Percentiles rank a stretch among this genome's conserved stretches.
phyloP scores from a whole-genome alignment of 1,284 basidiomycete genomes.

The Apiotrichum gamsii region DNA sequence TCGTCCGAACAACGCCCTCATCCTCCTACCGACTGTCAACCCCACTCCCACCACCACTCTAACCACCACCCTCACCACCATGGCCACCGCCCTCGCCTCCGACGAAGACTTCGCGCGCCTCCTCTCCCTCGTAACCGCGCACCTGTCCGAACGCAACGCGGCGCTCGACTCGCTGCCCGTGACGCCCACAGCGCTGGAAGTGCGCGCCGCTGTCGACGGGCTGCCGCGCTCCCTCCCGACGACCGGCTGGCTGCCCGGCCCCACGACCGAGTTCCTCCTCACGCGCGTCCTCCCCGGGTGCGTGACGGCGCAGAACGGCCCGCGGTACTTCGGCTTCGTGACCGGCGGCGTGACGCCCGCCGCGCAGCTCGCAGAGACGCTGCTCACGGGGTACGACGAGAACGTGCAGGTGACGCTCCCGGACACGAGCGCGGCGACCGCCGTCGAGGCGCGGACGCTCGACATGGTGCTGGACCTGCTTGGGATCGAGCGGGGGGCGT shows the following conservation, averaged over 20 bases:
- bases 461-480: constrained; percentile 50
- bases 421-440: constrained; percentile 45
- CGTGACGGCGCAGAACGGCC: constrained; percentile 47
- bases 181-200: constrained; percentile 14
- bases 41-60: no score
- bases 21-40: no score
- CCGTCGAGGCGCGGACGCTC: constrained; percentile 48
- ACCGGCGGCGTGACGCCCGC: constrained; percentile 49
- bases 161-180: constrained; percentile 23
- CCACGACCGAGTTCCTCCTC: constrained; percentile 31
- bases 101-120: neutral
- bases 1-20: no score
- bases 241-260: constrained; percentile 34
- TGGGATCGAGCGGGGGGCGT: constrained; percentile 36
- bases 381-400: constrained; percentile 46
- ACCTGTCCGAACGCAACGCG: constrained; percentile 23
- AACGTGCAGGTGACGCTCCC: constrained; percentile 51
- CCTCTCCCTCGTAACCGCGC: neutral
- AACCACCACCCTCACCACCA: no score
- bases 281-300: constrained; percentile 42
- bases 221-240: constrained; percentile 32
- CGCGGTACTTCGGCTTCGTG: constrained; percentile 52
- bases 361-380: constrained; percentile 48
- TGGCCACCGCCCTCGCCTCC: no score
- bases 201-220: constrained; percentile 19